Conservation (phyloP, 305 asterid genomes). For the Ajuga reptans region DNA sequence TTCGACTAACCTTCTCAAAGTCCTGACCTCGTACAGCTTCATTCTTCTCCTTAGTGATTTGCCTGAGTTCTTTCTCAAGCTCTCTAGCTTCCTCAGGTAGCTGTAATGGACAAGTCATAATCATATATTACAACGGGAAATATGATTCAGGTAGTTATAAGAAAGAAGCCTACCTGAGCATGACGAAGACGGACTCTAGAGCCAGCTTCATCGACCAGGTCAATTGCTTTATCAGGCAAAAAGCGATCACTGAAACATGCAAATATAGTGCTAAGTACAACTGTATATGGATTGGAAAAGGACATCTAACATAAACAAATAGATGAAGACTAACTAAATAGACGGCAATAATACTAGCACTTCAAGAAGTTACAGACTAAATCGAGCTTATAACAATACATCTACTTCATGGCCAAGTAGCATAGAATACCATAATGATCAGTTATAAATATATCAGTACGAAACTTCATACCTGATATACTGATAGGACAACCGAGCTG, state of each 20-base stretch:
- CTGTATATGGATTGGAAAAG: too few species aligned
- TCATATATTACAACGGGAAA: too few species aligned
- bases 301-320: too few species aligned
- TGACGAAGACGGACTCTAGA: slow-evolving; percentile 95
- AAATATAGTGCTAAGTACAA: too few species aligned
- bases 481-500: slow-evolving; percentile 84
- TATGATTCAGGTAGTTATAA: background rate
- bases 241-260: slow-evolving; percentile 75
- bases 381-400: background rate
- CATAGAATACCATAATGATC: background rate
- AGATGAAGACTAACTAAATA: too few species aligned
- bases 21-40: slow-evolving; percentile 90
- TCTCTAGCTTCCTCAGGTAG: slow-evolving; percentile 97
- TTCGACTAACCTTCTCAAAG: slow-evolving; percentile 63
- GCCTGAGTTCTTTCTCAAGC: slow-evolving; percentile 92
- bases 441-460: background rate
- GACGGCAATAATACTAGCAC: too few species aligned
- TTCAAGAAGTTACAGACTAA: background rate
- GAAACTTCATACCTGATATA: slow-evolving; percentile 63
- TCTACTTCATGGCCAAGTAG: background rate
- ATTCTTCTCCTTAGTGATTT: slow-evolving; percentile 87
- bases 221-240: slow-evolving; percentile 96
- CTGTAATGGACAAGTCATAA: too few species aligned
- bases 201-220: slow-evolving; percentile 97
- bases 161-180: slow-evolving; percentile 63